A percentile compares a stretch with the other conserved stretches of the same genome.
Evolutionary conservation across 2,329 filamentous ascomycete species (phyloP).

Genomic region (Microthyrium microscopicum): DNA sequence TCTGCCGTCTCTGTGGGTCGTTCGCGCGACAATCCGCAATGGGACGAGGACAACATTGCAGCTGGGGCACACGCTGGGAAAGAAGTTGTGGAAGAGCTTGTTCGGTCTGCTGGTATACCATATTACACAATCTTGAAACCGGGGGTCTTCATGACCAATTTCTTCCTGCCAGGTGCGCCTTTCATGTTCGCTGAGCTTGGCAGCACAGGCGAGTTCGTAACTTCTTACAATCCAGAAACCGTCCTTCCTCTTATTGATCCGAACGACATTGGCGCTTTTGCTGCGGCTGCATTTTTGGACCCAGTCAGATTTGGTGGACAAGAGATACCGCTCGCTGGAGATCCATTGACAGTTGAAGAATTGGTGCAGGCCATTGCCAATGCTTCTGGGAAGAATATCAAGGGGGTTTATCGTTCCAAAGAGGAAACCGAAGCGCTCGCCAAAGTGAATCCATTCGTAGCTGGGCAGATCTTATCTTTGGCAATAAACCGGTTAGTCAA

Average conservation of each 20-base stretch:
- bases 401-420: constrained; percentile 23
- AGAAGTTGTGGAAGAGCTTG: constrained; percentile 22
- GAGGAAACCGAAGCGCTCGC: constrained; percentile 23
- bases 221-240: constrained; percentile 20
- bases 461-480: constrained; percentile 21
- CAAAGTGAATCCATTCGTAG: constrained; percentile 21
- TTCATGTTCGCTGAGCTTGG: constrained; percentile 24
- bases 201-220: constrained; percentile 22
- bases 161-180: constrained; percentile 24
- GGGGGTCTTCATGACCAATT: constrained; percentile 36
- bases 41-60: constrained; percentile 5
- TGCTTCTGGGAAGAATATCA: constrained; percentile 19
- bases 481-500: constrained; percentile 22
- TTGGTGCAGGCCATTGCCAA: constrained; percentile 22
- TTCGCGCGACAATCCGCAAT: constrained; percentile 5
- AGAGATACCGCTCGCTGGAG: constrained; percentile 26
- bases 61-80: constrained; percentile 22
- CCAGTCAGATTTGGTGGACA: constrained; percentile 24
- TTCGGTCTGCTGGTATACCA: neutral
- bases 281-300: constrained; percentile 26
- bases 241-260: constrained; percentile 29
- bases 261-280: constrained; percentile 31
- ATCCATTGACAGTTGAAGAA: constrained; percentile 22
- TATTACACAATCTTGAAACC: constrained; percentile 34
- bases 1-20: constrained; percentile 11